These are phyloP conservation scores for Lentinula detonsa DNA, from an alignment of 768 basidiomycete genomes.

Conservation along the genomic window DNA sequence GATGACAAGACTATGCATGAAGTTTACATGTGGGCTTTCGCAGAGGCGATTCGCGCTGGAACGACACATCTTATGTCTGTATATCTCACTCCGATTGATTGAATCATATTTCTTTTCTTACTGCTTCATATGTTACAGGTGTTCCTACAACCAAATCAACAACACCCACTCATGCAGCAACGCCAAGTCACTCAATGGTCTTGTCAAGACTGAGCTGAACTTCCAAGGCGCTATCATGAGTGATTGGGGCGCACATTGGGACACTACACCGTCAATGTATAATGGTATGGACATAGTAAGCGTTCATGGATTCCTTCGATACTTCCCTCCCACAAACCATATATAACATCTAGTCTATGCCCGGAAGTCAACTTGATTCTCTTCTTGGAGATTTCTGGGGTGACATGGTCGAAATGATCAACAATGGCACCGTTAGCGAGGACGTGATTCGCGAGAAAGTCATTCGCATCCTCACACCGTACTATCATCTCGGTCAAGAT, in stretches of 20 bases:
- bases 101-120: too few relatives aligned
- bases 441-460: slow-evolving; percentile 50
- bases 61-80: slow-evolving; percentile 23
- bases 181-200: slow-evolving; percentile 29
- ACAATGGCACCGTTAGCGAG: slow-evolving; percentile 40
- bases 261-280: slow-evolving; percentile 1
- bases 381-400: slow-evolving; percentile 11
- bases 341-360: not conserved
- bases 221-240: slow-evolving; percentile 32
- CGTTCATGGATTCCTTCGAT: not conserved
- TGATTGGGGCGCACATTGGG: slow-evolving; percentile 38
- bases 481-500: slow-evolving; percentile 17
- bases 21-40: slow-evolving; percentile 21
- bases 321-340: not conserved
- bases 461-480: slow-evolving; percentile 47
- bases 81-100: slow-evolving; percentile 13
- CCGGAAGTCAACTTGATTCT: slow-evolving; percentile 6
- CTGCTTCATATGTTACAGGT: not conserved
- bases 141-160: slow-evolving; percentile 26
- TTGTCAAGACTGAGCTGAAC: slow-evolving; percentile 42
- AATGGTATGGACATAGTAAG: slow-evolving; percentile 13
- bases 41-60: slow-evolving; percentile 24
- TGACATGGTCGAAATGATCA: slow-evolving; percentile 30
- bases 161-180: slow-evolving; percentile 44
- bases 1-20: slow-evolving; percentile 36